Evolutionary conservation across 1,284 basidiomycete genomes (phyloP).

Genomic region (Pisolithus thermaeus): DNA sequence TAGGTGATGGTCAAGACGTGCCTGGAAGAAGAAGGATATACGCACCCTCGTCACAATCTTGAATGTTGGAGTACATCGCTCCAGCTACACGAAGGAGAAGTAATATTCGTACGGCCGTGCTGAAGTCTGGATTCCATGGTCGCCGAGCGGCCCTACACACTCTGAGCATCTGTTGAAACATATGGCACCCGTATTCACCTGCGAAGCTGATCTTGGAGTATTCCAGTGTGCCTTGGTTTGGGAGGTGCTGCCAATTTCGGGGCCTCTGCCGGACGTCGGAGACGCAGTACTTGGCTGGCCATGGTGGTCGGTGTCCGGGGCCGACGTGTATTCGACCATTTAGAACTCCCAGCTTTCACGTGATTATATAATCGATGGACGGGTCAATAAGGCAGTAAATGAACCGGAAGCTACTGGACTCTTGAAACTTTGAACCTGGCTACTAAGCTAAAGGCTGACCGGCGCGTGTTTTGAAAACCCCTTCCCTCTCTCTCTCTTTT

Average conservation of each 20-base stretch:
- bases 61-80: conserved; percentile 94
- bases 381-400: too few relatives aligned
- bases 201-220: conserved; percentile 72
- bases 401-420: too few relatives aligned
- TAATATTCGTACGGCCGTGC: conserved; percentile 77
- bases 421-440: too few relatives aligned
- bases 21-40: background rate
- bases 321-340: background rate
- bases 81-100: conserved; percentile 78
- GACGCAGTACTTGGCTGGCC: conserved; percentile 47
- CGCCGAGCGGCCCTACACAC: conserved; percentile 51
- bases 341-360: too few relatives aligned
- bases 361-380: too few relatives aligned
- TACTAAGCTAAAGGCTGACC: too few relatives aligned
- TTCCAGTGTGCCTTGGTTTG: conserved; percentile 49
- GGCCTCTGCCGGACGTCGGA: conserved; percentile 44
- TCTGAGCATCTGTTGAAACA: background rate
- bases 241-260: conserved; percentile 28
- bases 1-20: conserved; percentile 27
- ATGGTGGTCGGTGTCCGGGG: conserved; percentile 7
- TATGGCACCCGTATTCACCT: conserved; percentile 36
- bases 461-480: too few relatives aligned
- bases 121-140: conserved; percentile 82
- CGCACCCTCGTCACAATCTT: conserved; percentile 95
- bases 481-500: too few relatives aligned